These are phyloP conservation scores for Volvox reticuliferus DNA, from an alignment of 139 green algal species.

Conservation along the genomic window DNA sequence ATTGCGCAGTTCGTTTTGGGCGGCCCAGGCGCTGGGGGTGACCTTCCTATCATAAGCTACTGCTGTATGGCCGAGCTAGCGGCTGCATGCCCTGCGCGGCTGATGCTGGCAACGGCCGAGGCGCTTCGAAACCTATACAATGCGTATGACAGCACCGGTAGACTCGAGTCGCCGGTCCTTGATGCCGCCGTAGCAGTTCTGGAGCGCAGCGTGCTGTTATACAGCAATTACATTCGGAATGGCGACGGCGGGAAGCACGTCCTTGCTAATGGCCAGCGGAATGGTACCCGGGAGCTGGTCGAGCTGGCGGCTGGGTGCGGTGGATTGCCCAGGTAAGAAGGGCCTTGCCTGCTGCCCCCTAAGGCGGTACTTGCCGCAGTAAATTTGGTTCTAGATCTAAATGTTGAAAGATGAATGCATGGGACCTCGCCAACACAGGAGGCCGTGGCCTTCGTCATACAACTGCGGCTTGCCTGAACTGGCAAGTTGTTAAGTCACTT, in stretches of 20 bases:
- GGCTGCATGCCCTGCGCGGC: slow-evolving; percentile 4
- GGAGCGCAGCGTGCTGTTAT: slow-evolving; percentile 11
- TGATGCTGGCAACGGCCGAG: background rate
- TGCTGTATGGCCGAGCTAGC: background rate
- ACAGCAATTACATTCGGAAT: background rate
- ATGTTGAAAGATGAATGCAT: too few relatives aligned
- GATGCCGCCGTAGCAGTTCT: background rate
- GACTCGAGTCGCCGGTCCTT: background rate
- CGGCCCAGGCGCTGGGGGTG: background rate
- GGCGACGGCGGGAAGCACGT: too few relatives aligned
- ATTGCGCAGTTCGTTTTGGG: background rate
- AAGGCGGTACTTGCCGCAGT: too few relatives aligned
- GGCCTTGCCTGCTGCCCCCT: background rate
- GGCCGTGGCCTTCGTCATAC: too few relatives aligned
- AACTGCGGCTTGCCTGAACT: too few relatives aligned
- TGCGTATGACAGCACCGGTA: background rate
- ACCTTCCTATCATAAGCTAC: background rate
- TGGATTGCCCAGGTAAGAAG: background rate
- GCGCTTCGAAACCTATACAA: background rate
- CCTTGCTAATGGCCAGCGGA: background rate
- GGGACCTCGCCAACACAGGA: too few relatives aligned
- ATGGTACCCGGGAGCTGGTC: background rate
- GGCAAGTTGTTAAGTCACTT: too few relatives aligned
- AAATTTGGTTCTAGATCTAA: too few relatives aligned
- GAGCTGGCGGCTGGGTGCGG: background rate